These are phyloP conservation scores for Irpex sp. DNA, from an alignment of 1,284 basidiomycete genomes.

Conservation along the genomic window DNA sequence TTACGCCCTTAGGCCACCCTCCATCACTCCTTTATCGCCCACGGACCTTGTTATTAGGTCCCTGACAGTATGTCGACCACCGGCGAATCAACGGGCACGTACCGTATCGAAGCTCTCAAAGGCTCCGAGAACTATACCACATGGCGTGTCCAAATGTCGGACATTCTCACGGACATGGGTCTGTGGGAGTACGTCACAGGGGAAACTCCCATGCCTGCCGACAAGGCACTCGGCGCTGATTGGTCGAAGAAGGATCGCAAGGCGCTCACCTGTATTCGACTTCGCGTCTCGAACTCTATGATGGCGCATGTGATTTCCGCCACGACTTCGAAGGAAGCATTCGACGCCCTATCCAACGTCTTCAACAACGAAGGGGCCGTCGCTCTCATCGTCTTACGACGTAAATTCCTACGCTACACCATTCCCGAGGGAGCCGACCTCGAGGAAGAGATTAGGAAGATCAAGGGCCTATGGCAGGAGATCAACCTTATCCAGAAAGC, in stretches of 20 bases:
- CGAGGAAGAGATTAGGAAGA: constrained; percentile 12
- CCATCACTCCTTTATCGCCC: neutral
- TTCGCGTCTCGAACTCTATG: constrained; percentile 7
- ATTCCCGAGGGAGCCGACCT: constrained; percentile 14
- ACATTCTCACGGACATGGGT: constrained; percentile 27
- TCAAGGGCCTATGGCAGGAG: constrained; percentile 2
- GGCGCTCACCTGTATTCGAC: constrained; percentile 11
- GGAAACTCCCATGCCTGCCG: neutral
- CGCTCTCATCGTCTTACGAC: constrained; percentile 5
- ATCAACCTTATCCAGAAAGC: neutral
- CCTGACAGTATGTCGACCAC: neutral
- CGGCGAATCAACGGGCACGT: constrained; percentile 1
- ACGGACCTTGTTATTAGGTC: neutral
- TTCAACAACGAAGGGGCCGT: constrained; percentile 10
- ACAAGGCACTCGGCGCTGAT: neutral
- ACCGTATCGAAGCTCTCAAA: constrained; percentile 27
- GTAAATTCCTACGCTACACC: constrained; percentile 9
- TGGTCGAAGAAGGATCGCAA: constrained; percentile 14
- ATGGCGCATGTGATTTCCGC: constrained; percentile 7
- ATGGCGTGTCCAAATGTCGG: constrained; percentile 30
- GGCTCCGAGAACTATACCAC: constrained; percentile 27
- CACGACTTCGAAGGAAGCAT: constrained; percentile 11
- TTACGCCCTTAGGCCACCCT: neutral
- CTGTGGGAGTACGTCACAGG: constrained; percentile 20
- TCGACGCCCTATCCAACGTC: constrained; percentile 11